Conservation (phyloP, 495 filamentous ascomycete species). For the Apodospora peruviana region DNA sequence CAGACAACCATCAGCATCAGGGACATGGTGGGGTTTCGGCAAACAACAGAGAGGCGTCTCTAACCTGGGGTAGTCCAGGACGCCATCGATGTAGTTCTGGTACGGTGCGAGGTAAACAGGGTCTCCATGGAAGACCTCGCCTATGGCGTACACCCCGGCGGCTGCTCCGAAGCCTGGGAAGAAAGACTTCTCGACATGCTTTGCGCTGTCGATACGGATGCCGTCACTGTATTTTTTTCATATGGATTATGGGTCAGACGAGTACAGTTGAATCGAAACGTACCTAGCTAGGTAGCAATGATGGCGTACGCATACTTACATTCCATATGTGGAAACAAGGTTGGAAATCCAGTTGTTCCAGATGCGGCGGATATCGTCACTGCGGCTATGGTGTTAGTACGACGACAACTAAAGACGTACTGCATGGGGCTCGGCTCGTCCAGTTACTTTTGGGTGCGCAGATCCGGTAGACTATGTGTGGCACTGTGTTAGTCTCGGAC, state of each 20-base stretch:
- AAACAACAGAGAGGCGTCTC: slow-evolving; percentile 1
- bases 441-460: slow-evolving; percentile 54
- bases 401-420: background rate
- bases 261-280: background rate
- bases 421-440: background rate
- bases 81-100: slow-evolving; percentile 55
- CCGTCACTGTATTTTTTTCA: slow-evolving; percentile 45
- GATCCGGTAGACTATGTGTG: slow-evolving; percentile 50
- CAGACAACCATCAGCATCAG: background rate
- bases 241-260: too few relatives aligned
- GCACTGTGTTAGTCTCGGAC: background rate
- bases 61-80: slow-evolving; percentile 67
- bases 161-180: slow-evolving; percentile 58
- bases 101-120: slow-evolving; percentile 57
- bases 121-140: slow-evolving; percentile 64
- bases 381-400: slow-evolving; percentile 4
- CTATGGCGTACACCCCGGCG: slow-evolving; percentile 65
- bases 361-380: slow-evolving; percentile 43
- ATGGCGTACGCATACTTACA: slow-evolving; percentile 31
- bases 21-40: background rate
- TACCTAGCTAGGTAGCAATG: too few relatives aligned
- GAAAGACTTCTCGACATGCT: slow-evolving; percentile 66
- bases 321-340: slow-evolving; percentile 62
- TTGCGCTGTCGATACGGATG: slow-evolving; percentile 69
- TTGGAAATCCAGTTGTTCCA: slow-evolving; percentile 62